Evolutionary conservation across 352 stramenopile genomes (phyloP).

Genomic region (Phytophthora crassamura): DNA sequence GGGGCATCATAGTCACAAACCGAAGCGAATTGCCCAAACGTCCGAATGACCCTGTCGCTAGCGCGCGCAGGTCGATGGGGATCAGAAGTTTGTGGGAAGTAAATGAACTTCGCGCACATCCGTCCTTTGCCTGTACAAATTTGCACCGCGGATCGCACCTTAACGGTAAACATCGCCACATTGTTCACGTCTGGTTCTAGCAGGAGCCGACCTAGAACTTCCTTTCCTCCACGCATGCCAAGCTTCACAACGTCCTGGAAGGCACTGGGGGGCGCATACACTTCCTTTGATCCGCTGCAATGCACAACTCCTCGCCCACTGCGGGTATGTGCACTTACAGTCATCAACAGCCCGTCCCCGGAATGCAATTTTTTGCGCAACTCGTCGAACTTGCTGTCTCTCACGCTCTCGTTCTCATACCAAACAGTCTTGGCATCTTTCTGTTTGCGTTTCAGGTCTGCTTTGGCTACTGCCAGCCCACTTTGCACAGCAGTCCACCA

Average conservation of each 20-base stretch:
- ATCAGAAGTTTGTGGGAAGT: constrained; percentile 12
- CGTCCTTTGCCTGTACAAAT: constrained; percentile 22
- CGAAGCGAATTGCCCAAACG: constrained; percentile 30
- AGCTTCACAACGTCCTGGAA: constrained; percentile 34
- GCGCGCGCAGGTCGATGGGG: not conserved
- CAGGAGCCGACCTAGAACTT: constrained; percentile 20
- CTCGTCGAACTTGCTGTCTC: constrained; percentile 13
- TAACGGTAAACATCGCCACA: constrained; percentile 40
- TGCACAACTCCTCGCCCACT: too few relatives aligned
- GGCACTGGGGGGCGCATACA: constrained; percentile 1
- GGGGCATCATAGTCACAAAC: constrained; percentile 35
- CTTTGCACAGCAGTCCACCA: constrained; percentile 43
- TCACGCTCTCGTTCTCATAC: constrained; percentile 10
- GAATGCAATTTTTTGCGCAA: constrained; percentile 2
- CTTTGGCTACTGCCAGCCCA: constrained; percentile 9
- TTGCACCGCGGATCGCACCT: constrained; percentile 31
- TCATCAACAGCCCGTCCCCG: constrained; percentile 15
- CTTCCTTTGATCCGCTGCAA: constrained; percentile 5
- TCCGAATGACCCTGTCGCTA: constrained; percentile 14
- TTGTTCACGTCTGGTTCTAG: constrained; percentile 12
- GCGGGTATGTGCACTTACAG: constrained; percentile 2
- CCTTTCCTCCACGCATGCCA: constrained; percentile 1
- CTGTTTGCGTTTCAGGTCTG: constrained; percentile 15
- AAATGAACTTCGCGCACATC: constrained; percentile 30
- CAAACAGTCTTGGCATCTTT: constrained; percentile 4